Evolutionary conservation across 2,329 filamentous ascomycete species (phyloP), one percentile per base, ranked within the genome.

Genomic region (Trichoderma hamatum): DNA sequence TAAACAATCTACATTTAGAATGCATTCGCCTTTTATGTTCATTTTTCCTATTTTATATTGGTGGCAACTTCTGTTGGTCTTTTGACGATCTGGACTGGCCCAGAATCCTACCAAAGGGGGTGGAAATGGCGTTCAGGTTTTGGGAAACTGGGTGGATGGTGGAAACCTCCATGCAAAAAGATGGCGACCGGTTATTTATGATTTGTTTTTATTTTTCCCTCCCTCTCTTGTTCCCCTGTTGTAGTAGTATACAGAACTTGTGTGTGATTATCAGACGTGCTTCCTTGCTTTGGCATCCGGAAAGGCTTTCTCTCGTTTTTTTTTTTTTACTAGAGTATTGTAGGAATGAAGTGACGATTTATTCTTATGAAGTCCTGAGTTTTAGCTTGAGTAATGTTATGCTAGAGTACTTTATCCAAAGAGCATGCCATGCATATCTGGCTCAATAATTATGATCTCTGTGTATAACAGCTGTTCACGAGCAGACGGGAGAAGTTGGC

Each of bases 161-260:
- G 74, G 71, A 76, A 72, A 71, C 73, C 71, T 74, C 74, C 73
- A 76, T 73, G 67, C 64, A 66, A 71, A 77, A 74, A 76, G 74
- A 77, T 70, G 76, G 73, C 72, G 71, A 76, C 55, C 71, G 75
- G 73, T 72, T 75, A 70, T 72, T 43, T 75, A 72, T 73, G 64
- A 68, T 56, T 67, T 43, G 16, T 30, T 16, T 43, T 43, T 43
- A n/a, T 43, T 3, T 43, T 43, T 43, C 39, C 7, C 39, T n/a
- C 19, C 5, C 24, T 63, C 60, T 43, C 21, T 54, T 55, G 51
- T 70, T 63, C 24, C 49, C 49, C 49, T 72, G 68, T 70, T 77
- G 65, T 68, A 61, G 74, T 77, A 76, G 74, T 77, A 76, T 76
- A 76, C 71, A 73, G 68, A 62, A 43, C 59, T 62, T 54, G 69